Conservation (phyloP, 208 protist genomes). For the Leishmania guyanensis region DNA sequence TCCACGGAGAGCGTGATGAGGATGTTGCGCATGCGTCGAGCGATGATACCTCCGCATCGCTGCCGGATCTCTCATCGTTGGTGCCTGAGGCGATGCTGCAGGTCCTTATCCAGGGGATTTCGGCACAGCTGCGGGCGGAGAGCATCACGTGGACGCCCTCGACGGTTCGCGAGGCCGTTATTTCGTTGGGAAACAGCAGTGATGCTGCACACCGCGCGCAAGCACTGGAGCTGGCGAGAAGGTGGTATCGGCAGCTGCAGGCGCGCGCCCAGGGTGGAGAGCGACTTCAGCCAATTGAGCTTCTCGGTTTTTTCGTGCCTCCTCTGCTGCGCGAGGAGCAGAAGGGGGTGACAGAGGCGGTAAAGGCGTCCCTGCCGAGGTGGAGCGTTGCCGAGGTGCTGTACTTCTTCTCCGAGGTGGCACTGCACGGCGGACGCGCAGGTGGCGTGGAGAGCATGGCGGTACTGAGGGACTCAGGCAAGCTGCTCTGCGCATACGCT, state of each 20-base stretch:
- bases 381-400: slow-evolving; percentile 41
- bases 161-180: slow-evolving; percentile 15
- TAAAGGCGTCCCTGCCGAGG: slow-evolving; percentile 20
- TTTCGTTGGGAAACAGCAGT: slow-evolving; percentile 12
- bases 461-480: slow-evolving; percentile 61
- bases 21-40: neutral
- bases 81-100: slow-evolving; percentile 4
- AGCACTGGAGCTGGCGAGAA: slow-evolving; percentile 10
- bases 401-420: slow-evolving; percentile 26
- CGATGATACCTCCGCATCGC: neutral
- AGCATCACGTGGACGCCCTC: slow-evolving; percentile 24
- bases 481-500: slow-evolving; percentile 47
- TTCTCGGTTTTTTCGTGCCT: slow-evolving; percentile 28
- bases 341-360: slow-evolving; percentile 17
- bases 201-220: slow-evolving; percentile 15
- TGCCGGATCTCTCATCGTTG: slow-evolving; percentile 1
- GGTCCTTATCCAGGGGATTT: neutral
- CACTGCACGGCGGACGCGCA: slow-evolving; percentile 4
- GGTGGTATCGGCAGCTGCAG: slow-evolving; percentile 33
- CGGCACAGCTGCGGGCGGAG: slow-evolving; percentile 1
- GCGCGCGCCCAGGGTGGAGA: slow-evolving; percentile 7
- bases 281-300: slow-evolving; percentile 20
- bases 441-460: slow-evolving; percentile 31
- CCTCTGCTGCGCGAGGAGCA: slow-evolving; percentile 33
- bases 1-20: neutral